Base-by-base conservation (phyloP, 2,329 filamentous ascomycete genomes). In the Bimuria novae-zelandiae region DNA sequence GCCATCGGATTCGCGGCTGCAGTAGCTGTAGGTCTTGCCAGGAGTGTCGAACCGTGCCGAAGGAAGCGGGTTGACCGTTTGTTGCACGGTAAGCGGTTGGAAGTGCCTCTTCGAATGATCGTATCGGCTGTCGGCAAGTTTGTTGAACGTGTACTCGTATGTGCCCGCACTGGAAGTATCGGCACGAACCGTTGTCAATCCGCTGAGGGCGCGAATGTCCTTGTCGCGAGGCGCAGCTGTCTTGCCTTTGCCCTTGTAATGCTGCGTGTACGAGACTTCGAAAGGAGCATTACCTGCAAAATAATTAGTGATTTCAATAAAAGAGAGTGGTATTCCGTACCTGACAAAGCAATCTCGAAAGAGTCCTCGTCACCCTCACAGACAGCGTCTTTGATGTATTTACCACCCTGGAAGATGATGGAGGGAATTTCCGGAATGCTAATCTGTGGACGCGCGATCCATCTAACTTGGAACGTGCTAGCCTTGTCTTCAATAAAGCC, bases 351-450 rank as follows among this genome's bases (percentile, higher is more conserved):
- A 48, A 99, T 79, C 66, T 97, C 92, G 50, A 97, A 86, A 3
- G 87, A 86, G 71, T 97, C 93, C 66, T 96, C 89, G 56, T 97
- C 93, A 25, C 93, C 93, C 76, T 99, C 92, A 68, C 94, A 99
- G 25, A 99, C 88, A 55, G 92, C 87, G 36, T 86, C 83, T 74
- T 95, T 95, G 62, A 86, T 71, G 68, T 87, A 89, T 29, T 80
- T 80, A 23, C 79, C 78, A 14, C 79, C 77, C 30, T 80, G 67
- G 14, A 67, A 74, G 10, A 78, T 78, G 41, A 90, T 80, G 41
- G 86, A 83, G 3, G 85, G 79, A n/a, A 61, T 84, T 54, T 88
- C 82, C 5, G 86, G 79, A 40, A 94, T 71, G 12, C 81, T 82
- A 36, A 95, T 80, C 57, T 85, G 80, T 1, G 94, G 95, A 41